Evolutionary conservation across 1,139 yeast species (phyloP), one percentile per base, ranked within the genome.

Genomic region (Yamadazyma siamensis): DNA sequence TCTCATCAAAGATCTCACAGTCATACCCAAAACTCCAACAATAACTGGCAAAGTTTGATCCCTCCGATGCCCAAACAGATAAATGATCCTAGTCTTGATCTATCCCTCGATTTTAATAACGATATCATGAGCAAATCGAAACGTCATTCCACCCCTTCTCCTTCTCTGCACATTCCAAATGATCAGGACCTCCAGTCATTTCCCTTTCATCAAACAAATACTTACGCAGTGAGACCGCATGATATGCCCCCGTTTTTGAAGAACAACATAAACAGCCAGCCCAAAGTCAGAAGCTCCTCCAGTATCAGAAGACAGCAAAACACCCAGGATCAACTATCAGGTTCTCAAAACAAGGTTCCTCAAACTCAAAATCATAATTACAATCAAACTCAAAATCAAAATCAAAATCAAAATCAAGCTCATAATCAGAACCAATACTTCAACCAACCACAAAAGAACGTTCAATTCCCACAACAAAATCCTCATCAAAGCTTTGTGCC

Each of bases 51-150:
- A 12, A 36, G 39, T 9, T 37, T 49, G 25, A 47, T 48, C 6
- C 53, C 56, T 14, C 54, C 56, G 3, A 30, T 47, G 27, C 52
- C 50, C 4, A 38, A 37, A 13, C 35, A 31, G 15, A 36, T 38
- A 26, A 41, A 29, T 33, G 37, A 41, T 29, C 36, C 34, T 13
- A 25, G 31, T 12, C 33, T 40, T 26, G 35, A 40, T 29, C 21
- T 34, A 13, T 31, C 32, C 27, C 27, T 32, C 18, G 32, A 34
- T 26, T 28, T 32, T 26, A 22, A 23, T 31, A 36, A 35, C 22
- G 38, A 39, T 26, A 15, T 34, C 23, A 35, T 33, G 39, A 38
- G 23, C 28, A 25, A 25, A 15, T 24, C 13, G 10, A 30, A 35
- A 11, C 14, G 39, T n/a, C 39, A 35, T 26, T 35, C 39, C 9